Evolutionary conservation across 768 basidiomycete species (phyloP), one percentile per base, ranked within the genome.

Genomic region (Mycena indigotica): DNA sequence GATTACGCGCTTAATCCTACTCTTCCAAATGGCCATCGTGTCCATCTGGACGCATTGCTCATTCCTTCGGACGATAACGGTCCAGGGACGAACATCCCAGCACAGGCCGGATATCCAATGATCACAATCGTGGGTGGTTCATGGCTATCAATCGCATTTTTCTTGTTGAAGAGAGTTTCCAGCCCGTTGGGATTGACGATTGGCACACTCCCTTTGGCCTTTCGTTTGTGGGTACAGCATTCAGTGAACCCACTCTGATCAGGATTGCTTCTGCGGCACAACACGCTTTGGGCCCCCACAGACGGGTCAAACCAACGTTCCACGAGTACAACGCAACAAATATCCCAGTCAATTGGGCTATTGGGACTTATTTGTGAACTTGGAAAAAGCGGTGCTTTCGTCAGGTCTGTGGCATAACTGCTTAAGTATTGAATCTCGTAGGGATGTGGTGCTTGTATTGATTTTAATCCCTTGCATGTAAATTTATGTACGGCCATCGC

Each of bases 31-130:
- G 62, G 62, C 26, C 45, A 24, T 3, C 26, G 35, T 3, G 58
- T 63, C 3, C 62, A 60, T 57, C 29, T 64, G 23, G 62, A 64
- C 30, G 62, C 62, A 4, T 35, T 64, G 19, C 56, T 64, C 24
- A 64, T 58, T 15, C 62, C 62, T 1, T 64, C 62, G 3, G 62
- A 64, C 29, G 62, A 64, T 26, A 60, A 48, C n/a, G 38, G 62
- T 13, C 50, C 62, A 2, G 57, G 57, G 61, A 41, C 72, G 70
- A 66, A 55, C 4, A 67, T 70, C 2, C 70, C 77, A 12, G 79
- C 77, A 3, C 73, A 78, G 52, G 74, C 77, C 8, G 80, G 77
- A 5, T 80, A 78, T 52, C 79, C 80, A 2, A 75, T 80, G 57
- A 70, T 80, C 46, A 79, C 80, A n/a, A 74, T 80, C 25, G 61